A percentile compares a stretch with the other conserved stretches of the same genome.
phyloP scores from a whole-genome alignment of 2,329 filamentous ascomycete species.

The Cryphonectria japonica region DNA sequence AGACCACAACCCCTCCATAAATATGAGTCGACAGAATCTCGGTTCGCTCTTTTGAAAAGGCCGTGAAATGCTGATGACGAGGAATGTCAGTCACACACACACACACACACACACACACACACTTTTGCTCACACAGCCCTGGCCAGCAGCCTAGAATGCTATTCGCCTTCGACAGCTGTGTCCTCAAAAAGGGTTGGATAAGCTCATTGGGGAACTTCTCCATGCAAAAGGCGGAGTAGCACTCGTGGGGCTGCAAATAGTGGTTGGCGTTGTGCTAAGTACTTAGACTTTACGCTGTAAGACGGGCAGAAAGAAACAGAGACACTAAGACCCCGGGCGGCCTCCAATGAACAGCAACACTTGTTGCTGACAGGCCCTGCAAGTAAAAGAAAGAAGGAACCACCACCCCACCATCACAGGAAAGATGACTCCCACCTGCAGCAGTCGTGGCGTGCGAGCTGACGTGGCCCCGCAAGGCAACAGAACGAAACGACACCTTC shows the following conservation, averaged over 20 bases:
- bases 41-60: background rate
- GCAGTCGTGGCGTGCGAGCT: constrained; percentile 25
- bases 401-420: constrained; percentile 8
- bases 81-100: background rate
- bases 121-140: constrained; percentile 21
- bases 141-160: background rate
- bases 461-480: constrained; percentile 32
- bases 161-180: background rate
- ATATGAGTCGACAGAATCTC: background rate
- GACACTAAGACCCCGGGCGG: background rate
- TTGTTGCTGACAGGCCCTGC: constrained; percentile 17
- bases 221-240: constrained; percentile 5
- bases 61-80: constrained; percentile 6
- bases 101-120: background rate
- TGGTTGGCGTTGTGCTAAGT: background rate
- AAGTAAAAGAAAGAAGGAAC: background rate
- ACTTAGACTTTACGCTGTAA: constrained; percentile 3
- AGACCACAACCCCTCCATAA: background rate
- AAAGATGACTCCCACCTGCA: constrained; percentile 24
- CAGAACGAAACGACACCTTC: background rate
- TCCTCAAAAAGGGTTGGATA: constrained; percentile 16
- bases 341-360: background rate
- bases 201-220: constrained; percentile 24
- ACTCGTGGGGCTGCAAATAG: background rate
- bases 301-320: constrained; percentile 4